Base-by-base conservation (phyloP, 78 protist genomes). In the Diacronema lutheri region DNA sequence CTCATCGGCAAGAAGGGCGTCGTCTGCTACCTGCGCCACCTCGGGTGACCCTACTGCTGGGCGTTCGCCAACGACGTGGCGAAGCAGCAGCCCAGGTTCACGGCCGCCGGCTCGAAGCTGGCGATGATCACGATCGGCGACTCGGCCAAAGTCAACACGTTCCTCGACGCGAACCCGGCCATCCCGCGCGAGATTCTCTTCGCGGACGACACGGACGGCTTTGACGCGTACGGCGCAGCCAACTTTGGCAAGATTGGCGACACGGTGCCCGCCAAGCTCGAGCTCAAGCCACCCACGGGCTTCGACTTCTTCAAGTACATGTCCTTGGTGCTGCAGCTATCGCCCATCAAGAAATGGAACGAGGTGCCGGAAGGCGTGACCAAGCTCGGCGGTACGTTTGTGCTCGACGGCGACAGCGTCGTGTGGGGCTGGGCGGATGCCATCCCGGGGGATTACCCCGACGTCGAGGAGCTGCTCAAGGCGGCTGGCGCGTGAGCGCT, bases 41-140 rank as follows among this genome's bases (percentile, higher is more conserved):
- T 73, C 80, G 80, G 80, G 31, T 73, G 80, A 73, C 58, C 58
- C 13, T 41, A 23, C 33, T 73, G 80, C 80, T 73, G 80, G 80
- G 58, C 12, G 35, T 41, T 31, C 57, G 80, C 57, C 35, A 20
- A 25, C 58, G 37, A 14, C n/a, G 0, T 7, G 55, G 26, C 58
- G 35, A 6, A 13, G 40, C 19, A 20, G 25, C 38, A 13, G 14
- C 31, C 79, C 26, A 21, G 40, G 19, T n/a, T 73, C 80, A 41
- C 3, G 35, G 80, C 50, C 58, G 13, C 31, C 13, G 58, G 80
- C 58, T 14, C 33, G 19, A 58, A 58, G 21, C 80, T 58, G 14
- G 26, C 41, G 58, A 31, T 73, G 40, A 6, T 73, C 80, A 31
- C 80, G 19, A 35, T 73, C 37, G 80, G 80, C 50, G 20, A 16